Percentiles rank a stretch among this genome's conserved stretches.
Conservation (phyloP, 345 rosid species). For the Lenwebbia sp. region DNA sequence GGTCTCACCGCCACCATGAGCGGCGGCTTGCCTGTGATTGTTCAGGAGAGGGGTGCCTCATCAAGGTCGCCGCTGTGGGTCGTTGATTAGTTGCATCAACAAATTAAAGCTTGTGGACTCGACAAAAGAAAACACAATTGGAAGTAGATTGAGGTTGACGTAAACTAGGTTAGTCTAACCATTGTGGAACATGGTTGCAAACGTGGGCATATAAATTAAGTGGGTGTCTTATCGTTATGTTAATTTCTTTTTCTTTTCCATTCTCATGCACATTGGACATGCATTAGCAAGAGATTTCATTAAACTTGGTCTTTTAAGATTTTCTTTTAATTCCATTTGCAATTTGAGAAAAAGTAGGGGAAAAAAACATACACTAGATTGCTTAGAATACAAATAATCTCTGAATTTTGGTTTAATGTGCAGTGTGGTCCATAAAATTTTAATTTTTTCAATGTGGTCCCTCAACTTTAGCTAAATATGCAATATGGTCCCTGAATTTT, state of each 20-base stretch:
- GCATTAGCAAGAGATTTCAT: neutral
- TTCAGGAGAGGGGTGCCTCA: neutral
- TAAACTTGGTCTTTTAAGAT: neutral
- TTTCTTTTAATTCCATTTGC: neutral
- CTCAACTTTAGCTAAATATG: no score
- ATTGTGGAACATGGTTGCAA: neutral
- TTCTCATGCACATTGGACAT: neutral
- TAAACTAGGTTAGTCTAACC: neutral
- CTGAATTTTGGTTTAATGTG: no score
- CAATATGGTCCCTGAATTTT: no score
- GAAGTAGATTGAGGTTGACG: neutral
- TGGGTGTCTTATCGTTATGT: neutral
- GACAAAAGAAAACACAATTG: neutral
- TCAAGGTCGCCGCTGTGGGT: neutral
- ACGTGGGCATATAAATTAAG: neutral
- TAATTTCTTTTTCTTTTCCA: neutral
- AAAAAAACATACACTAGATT: neutral
- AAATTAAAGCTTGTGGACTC: neutral
- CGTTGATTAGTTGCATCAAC: neutral
- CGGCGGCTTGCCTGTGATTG: constrained; percentile 59
- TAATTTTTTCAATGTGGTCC: no score
- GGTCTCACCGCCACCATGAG: constrained; percentile 71
- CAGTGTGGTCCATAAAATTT: no score
- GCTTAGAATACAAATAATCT: neutral
- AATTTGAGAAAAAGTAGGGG: neutral